phyloP scores from a whole-genome alignment of 495 filamentous ascomycete species.

The Podospora tetraspora region DNA sequence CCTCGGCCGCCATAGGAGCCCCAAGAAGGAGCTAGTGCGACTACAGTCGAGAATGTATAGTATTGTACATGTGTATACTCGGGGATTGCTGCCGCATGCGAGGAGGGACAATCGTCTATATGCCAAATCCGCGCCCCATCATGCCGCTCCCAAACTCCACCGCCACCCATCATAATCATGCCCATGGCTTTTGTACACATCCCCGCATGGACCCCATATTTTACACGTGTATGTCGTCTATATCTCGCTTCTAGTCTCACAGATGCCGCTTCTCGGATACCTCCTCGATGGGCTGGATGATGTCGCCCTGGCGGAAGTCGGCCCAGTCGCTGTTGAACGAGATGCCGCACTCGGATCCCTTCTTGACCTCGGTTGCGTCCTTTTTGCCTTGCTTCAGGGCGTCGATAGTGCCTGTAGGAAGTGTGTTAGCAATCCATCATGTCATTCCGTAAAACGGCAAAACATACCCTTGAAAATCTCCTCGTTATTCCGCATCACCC shows the following conservation, averaged over 20 bases:
- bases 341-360: conserved; percentile 89
- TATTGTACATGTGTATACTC: background rate
- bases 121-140: background rate
- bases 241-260: conserved; percentile 29
- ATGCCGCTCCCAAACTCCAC: background rate
- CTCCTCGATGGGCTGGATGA: conserved; percentile 82
- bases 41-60: background rate
- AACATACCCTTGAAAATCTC: conserved; percentile 73
- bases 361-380: conserved; percentile 79
- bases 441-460: background rate
- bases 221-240: conserved; percentile 5
- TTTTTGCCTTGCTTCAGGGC: conserved; percentile 91
- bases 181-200: background rate
- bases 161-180: background rate
- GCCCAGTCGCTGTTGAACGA: conserved; percentile 68
- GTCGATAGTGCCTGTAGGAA: conserved; percentile 57
- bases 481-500: conserved; percentile 62
- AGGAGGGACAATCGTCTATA: background rate
- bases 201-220: background rate
- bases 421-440: conserved; percentile 14
- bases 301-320: conserved; percentile 73
- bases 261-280: conserved; percentile 63
- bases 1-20: conserved; percentile 25
- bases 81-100: background rate
- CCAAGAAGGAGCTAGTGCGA: conserved; percentile 25